These are phyloP conservation scores for Gracilariopsis chorda DNA, from an alignment of 23 red algal species.

Conservation along the genomic window DNA sequence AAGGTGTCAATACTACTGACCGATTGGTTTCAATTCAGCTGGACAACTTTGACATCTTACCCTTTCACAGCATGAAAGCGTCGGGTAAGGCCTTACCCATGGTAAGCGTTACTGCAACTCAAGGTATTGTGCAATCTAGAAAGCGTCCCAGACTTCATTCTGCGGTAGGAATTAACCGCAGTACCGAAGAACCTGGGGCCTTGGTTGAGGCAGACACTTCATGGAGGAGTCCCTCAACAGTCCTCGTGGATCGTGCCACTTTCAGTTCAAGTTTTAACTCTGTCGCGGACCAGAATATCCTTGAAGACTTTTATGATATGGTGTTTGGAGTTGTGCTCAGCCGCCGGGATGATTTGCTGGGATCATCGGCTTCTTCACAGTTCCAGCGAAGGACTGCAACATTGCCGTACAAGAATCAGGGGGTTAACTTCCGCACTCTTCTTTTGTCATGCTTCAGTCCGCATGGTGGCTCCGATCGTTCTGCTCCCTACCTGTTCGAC, in stretches of 20 bases:
- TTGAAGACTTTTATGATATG: background rate
- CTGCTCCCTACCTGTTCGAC: background rate
- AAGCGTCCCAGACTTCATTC: background rate
- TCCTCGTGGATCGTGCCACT: background rate
- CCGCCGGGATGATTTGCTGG: background rate
- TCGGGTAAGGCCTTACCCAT: background rate
- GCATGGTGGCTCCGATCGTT: background rate
- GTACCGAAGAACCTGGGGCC: background rate
- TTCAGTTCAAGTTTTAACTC: background rate
- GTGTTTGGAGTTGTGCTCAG: background rate
- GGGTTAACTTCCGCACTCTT: background rate
- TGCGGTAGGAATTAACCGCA: background rate
- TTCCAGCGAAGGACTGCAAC: background rate
- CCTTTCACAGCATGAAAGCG: background rate
- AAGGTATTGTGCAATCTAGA: background rate
- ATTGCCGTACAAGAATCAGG: background rate
- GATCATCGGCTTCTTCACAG: background rate
- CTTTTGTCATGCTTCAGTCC: constrained; percentile 8
- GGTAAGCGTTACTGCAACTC: background rate
- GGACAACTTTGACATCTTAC: constrained; percentile 29
- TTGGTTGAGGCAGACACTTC: too few relatives aligned
- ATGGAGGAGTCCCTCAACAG: too few relatives aligned
- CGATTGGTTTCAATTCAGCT: background rate
- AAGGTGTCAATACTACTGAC: background rate
- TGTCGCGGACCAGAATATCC: background rate